Conservation (phyloP, 2,329 filamentous ascomycete genomes). For the Ophiostoma novo-ulmi region DNA sequence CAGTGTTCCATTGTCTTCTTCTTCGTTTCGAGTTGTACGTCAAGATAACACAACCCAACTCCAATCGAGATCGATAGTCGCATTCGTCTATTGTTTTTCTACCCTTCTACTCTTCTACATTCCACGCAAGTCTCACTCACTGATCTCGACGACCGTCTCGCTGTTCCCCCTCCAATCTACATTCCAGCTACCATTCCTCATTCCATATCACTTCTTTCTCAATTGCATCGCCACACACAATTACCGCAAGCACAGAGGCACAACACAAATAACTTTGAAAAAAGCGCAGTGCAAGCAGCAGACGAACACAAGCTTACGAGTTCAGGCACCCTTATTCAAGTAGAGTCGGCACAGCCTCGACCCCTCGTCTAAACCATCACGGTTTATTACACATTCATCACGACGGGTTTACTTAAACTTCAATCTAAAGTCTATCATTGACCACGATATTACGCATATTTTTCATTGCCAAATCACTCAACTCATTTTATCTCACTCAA, state of each 20-base stretch:
- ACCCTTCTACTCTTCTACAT: neutral
- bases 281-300: neutral
- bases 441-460: neutral
- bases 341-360: neutral
- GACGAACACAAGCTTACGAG: slow-evolving; percentile 7
- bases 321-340: slow-evolving; percentile 5
- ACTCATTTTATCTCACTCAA: neutral
- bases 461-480: neutral
- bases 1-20: neutral
- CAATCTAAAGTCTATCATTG: neutral
- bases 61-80: slow-evolving; percentile 3
- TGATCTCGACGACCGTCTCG: neutral
- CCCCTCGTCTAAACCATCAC: neutral
- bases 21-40: neutral
- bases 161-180: neutral
- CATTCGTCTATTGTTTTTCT: slow-evolving; percentile 5
- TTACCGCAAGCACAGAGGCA: slow-evolving; percentile 10
- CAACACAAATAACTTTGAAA: neutral
- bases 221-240: slow-evolving; percentile 3
- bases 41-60: too few relatives aligned
- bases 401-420: neutral
- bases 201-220: neutral
- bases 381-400: neutral
- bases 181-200: neutral
- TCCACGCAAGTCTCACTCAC: slow-evolving; percentile 1